Conservation (phyloP, 2,329 filamentous ascomycete species). For the Sporothrix inflata region DNA sequence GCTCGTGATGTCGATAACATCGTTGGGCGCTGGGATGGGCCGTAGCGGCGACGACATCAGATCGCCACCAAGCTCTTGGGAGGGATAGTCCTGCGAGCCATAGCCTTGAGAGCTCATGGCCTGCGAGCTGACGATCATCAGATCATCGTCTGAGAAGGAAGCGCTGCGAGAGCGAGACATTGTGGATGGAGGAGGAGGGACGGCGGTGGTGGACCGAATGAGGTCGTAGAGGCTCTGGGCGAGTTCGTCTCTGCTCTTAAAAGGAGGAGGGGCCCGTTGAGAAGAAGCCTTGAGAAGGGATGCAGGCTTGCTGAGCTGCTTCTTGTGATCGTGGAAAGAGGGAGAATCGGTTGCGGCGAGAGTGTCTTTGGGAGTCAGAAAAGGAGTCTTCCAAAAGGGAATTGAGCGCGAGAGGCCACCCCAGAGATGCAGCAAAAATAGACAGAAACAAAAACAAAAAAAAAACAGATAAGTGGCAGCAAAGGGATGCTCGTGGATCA, state of each 20-base stretch:
- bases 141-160: conserved; percentile 46
- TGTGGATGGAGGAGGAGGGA: conserved; percentile 26
- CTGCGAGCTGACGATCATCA: conserved; percentile 43
- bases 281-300: background rate
- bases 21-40: conserved; percentile 43
- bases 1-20: conserved; percentile 40
- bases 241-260: conserved; percentile 28
- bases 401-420: background rate
- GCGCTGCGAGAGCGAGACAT: conserved; percentile 36
- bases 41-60: conserved; percentile 40
- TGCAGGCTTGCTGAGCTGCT: background rate
- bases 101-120: conserved; percentile 38
- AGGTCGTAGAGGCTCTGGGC: conserved; percentile 37
- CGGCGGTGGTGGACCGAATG: conserved; percentile 35
- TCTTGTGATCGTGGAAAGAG: conserved; percentile 1
- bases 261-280: background rate
- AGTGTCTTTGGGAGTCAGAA: conserved; percentile 33
- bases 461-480: background rate
- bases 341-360: conserved; percentile 31
- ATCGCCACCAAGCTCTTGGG: conserved; percentile 13
- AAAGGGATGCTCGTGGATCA: background rate
- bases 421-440: background rate
- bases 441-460: background rate
- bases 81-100: conserved; percentile 5
- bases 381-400: background rate